Conservation (phyloP, 345 rosid species). For the Mallotus nudiflorus region DNA sequence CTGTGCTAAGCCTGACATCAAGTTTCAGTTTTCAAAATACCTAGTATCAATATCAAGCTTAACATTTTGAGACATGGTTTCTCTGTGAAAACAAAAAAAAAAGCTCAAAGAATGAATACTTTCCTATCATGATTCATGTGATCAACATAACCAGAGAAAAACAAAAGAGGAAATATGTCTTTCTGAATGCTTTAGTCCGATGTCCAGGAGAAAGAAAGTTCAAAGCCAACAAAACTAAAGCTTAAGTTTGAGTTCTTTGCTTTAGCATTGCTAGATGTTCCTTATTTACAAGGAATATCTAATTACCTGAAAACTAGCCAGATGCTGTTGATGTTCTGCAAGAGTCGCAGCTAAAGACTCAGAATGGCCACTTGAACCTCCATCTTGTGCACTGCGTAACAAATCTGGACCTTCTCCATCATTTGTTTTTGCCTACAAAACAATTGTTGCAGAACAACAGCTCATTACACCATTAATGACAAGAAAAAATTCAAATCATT, state of each 20-base stretch:
- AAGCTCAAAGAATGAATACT: conserved; percentile 3
- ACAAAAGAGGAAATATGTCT: neutral
- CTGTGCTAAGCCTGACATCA: no score
- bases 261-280: neutral
- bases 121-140: neutral
- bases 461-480: conserved; percentile 5
- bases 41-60: no score
- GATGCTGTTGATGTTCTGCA: conserved; percentile 95
- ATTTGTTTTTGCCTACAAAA: conserved; percentile 84
- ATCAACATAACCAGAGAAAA: conserved; percentile 9
- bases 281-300: neutral
- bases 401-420: conserved; percentile 99
- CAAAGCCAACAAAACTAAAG: neutral
- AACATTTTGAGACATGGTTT: neutral
- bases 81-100: neutral
- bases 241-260: neutral
- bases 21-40: no score
- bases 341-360: conserved; percentile 91
- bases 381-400: conserved; percentile 69
- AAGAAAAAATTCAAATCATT: conserved; percentile 8
- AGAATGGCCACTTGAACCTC: conserved; percentile 80
- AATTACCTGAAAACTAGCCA: conserved; percentile 93
- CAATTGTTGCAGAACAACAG: conserved; percentile 14
- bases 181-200: neutral
- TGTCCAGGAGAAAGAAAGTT: conserved; percentile 1